phyloP scores from a whole-genome alignment of 306 rosid genomes.

The Cucurbita ficifolia region DNA sequence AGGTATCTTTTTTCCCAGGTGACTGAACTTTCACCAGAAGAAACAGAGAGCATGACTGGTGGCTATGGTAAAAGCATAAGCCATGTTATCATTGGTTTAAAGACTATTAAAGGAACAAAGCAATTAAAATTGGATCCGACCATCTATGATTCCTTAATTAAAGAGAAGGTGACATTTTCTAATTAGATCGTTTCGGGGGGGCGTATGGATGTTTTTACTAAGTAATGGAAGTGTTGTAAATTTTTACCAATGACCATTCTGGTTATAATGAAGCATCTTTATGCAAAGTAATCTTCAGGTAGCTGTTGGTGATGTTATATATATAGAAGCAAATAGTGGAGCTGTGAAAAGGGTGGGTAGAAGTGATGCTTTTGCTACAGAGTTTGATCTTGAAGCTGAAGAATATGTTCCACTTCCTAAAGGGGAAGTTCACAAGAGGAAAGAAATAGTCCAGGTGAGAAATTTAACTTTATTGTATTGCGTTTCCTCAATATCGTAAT shows the following conservation, averaged over 20 bases:
- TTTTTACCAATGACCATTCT: background rate
- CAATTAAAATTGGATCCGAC: conserved; percentile 95
- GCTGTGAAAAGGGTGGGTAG: conserved; percentile 96
- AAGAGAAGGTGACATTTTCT: conserved; percentile 54
- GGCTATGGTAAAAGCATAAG: conserved; percentile 98
- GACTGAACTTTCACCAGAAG: conserved; percentile 90
- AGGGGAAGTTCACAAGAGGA: conserved; percentile 97
- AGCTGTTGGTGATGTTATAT: conserved; percentile 93
- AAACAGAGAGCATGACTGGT: conserved; percentile 77
- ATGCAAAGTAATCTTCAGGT: conserved; percentile 25
- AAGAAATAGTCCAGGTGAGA: conserved; percentile 82
- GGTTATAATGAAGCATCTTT: background rate
- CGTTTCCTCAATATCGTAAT: conserved; percentile 1
- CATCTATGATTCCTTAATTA: conserved; percentile 84
- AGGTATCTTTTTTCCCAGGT: conserved; percentile 31
- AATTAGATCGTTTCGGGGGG: background rate
- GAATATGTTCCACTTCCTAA: conserved; percentile 98
- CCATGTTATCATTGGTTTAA: conserved; percentile 88
- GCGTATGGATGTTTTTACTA: too few relatives aligned
- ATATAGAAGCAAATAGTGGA: conserved; percentile 90
- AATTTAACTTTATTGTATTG: conserved; percentile 2
- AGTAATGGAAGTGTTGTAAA: background rate
- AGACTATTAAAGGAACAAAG: conserved; percentile 94
- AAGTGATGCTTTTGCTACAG: conserved; percentile 96
- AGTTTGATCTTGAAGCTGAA: conserved; percentile 96